Evolutionary conservation across 2,329 filamentous ascomycete genomes (phyloP).

Genomic region (Elsinoe perseae): DNA sequence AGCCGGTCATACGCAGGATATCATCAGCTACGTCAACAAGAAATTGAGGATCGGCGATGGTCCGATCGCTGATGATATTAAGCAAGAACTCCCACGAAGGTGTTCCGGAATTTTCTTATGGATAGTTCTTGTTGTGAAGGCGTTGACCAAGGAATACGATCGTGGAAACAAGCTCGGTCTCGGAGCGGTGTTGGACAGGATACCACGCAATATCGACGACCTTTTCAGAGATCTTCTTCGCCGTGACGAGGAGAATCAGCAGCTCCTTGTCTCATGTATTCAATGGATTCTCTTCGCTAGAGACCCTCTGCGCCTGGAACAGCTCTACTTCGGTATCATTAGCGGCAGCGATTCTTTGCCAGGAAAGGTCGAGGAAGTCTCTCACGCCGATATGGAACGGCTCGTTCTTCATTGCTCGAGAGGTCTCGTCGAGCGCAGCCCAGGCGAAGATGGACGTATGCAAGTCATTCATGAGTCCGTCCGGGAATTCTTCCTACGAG

Average conservation of each 20-base stretch:
- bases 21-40: conserved; percentile 25
- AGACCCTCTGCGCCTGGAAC: conserved; percentile 35
- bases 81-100: not conserved
- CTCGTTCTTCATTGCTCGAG: conserved; percentile 42
- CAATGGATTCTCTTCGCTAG: conserved; percentile 48
- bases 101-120: conserved; percentile 17
- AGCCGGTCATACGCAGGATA: conserved; percentile 32
- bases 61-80: not conserved
- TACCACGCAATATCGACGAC: conserved; percentile 6
- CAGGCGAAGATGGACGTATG: conserved; percentile 28
- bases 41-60: conserved; percentile 20
- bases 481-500: conserved; percentile 39
- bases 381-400: conserved; percentile 23
- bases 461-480: conserved; percentile 52
- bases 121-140: conserved; percentile 15
- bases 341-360: conserved; percentile 24
- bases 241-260: conserved; percentile 35
- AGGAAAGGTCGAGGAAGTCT: conserved; percentile 22
- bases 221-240: conserved; percentile 15
- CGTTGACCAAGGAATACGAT: conserved; percentile 15
- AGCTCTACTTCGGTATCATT: conserved; percentile 42
- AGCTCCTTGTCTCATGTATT: conserved; percentile 41
- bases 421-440: conserved; percentile 42
- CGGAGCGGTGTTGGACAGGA: not conserved
- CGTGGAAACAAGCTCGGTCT: conserved; percentile 6